Conservation (phyloP, 1,139 yeast genomes). For the Magnusiomyces ingens region DNA sequence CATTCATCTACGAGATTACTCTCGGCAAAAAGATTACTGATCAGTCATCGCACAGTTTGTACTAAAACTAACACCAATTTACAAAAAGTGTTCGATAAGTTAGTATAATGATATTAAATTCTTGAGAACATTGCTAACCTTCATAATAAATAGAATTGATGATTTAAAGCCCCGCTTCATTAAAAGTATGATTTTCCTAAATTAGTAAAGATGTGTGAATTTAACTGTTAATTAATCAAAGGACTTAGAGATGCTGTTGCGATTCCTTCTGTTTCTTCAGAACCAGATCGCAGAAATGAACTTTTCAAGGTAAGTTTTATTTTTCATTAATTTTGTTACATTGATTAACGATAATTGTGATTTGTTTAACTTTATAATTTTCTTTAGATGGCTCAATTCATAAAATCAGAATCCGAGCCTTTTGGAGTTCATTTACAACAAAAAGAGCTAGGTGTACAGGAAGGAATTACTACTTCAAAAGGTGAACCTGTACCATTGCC, state of each 20-base stretch:
- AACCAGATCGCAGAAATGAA: conserved; percentile 69
- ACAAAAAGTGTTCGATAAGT: not conserved
- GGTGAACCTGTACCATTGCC: conserved; percentile 67
- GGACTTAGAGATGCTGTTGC: conserved; percentile 68
- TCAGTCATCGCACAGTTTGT: too few species aligned
- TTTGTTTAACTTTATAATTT: not conserved
- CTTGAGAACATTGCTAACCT: not conserved
- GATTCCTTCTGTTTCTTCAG: conserved; percentile 92
- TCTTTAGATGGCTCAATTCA: conserved; percentile 64
- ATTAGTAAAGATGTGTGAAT: not conserved
- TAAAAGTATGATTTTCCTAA: conserved; percentile 8
- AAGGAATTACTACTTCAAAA: conserved; percentile 39
- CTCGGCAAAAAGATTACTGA: too few species aligned
- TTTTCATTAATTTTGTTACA: not conserved
- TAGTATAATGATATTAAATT: not conserved
- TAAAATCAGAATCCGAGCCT: conserved; percentile 55
- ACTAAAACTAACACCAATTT: not conserved
- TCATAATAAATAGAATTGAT: conserved; percentile 9
- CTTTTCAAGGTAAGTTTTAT: conserved; percentile 11
- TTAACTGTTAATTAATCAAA: not conserved
- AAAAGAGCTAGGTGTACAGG: conserved; percentile 79
- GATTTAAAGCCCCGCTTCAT: conserved; percentile 13
- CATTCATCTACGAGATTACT: too few species aligned
- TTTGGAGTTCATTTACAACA: conserved; percentile 73
- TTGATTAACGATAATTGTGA: not conserved